A percentile compares a stretch with the other conserved stretches of the same genome.
Conservation (phyloP, 192 early-diverging fungal genomes). For the Coemansia sp. region DNA sequence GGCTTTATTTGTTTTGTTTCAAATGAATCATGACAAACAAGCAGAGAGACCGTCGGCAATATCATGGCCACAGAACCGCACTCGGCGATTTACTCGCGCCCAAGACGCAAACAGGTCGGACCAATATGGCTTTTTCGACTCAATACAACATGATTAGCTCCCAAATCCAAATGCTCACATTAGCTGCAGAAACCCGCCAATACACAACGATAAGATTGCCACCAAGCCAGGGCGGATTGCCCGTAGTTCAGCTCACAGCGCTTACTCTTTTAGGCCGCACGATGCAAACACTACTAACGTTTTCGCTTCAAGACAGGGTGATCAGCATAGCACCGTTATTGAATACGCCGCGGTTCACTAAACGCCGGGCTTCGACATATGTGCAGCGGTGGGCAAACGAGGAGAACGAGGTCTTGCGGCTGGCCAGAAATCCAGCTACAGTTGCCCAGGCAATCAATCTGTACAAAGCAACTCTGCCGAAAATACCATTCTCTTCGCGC, state of each 20-base stretch:
- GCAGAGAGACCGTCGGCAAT: not conserved
- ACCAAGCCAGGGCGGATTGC: slow-evolving; percentile 29
- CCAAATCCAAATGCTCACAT: slow-evolving; percentile 43
- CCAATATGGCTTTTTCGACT: slow-evolving; percentile 14
- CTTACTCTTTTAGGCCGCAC: slow-evolving; percentile 45
- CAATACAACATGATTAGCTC: slow-evolving; percentile 32
- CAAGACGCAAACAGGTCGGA: slow-evolving; percentile 21
- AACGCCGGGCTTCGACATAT: not conserved
- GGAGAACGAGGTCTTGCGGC: slow-evolving; percentile 23
- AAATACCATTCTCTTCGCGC: slow-evolving; percentile 25
- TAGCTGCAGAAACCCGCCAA: slow-evolving; percentile 40
- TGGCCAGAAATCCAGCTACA: slow-evolving; percentile 27
- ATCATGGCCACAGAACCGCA: not conserved
- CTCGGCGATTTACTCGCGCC: slow-evolving; percentile 1
- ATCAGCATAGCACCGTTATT: slow-evolving; percentile 39
- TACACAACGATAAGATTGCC: slow-evolving; percentile 36
- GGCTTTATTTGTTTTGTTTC: not conserved
- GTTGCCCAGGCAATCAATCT: slow-evolving; percentile 24
- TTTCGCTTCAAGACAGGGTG: slow-evolving; percentile 36
- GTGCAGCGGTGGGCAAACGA: not conserved
- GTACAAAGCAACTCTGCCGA: slow-evolving; percentile 18
- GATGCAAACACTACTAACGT: slow-evolving; percentile 40
- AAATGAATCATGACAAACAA: slow-evolving; percentile 1
- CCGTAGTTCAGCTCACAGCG: slow-evolving; percentile 35
- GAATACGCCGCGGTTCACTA: not conserved